phyloP scores from a whole-genome alignment of 2,329 filamentous ascomycete genomes.

The Alternaria infectoria region DNA sequence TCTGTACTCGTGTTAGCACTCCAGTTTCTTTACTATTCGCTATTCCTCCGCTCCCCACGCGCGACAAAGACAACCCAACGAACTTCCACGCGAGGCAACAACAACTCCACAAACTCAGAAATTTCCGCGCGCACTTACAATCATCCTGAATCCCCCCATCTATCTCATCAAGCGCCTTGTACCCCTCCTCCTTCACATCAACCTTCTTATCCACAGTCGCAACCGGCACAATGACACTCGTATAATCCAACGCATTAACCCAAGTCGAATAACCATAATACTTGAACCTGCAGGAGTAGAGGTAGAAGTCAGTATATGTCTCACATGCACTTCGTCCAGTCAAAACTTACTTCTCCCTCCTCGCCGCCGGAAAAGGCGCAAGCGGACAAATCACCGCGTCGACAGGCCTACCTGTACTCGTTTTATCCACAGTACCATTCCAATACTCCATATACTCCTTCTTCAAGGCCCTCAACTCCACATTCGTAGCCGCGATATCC shows the following conservation, averaged over 20 bases:
- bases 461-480: conserved; percentile 33
- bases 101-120: too few relatives aligned
- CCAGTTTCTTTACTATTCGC: too few relatives aligned
- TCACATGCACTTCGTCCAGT: too few relatives aligned
- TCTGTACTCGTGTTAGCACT: conserved; percentile 7
- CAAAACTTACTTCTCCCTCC: too few relatives aligned
- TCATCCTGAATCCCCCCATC: conserved; percentile 36
- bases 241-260: conserved; percentile 43
- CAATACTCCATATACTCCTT: conserved; percentile 50
- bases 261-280: conserved; percentile 45
- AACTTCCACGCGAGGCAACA: too few relatives aligned
- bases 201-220: conserved; percentile 38
- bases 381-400: conserved; percentile 48
- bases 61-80: too few relatives aligned
- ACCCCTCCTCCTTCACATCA: conserved; percentile 33
- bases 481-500: conserved; percentile 45
- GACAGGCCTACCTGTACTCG: conserved; percentile 40
- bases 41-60: too few relatives aligned
- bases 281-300: too few relatives aligned
- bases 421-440: conserved; percentile 37
- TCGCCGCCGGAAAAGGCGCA: conserved; percentile 46
- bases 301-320: too few relatives aligned
- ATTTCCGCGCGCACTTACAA: background rate
- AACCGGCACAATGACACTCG: conserved; percentile 44
- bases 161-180: conserved; percentile 31